Base-by-base conservation (phyloP, 2,329 filamentous ascomycete species). In the Aspergillus sp. region DNA sequence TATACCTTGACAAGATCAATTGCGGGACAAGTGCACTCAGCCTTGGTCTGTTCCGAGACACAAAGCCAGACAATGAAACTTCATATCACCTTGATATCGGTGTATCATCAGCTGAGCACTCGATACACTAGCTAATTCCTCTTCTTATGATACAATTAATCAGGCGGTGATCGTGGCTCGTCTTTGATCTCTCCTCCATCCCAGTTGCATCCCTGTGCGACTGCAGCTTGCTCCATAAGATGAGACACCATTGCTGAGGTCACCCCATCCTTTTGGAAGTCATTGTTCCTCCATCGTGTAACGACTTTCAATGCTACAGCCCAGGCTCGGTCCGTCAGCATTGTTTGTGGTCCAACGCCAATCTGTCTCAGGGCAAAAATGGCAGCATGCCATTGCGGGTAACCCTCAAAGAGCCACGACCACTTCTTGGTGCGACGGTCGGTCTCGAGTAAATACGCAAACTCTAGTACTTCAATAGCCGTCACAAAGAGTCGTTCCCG, bases 301-400 rank as follows among this genome's bases (percentile, higher is more conserved):
- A 25, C 13, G 1, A 15, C 23, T 48, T 17, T 21, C 0, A 5
- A 9, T 23, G 10, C 45, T 25, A 48, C 13, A 8, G 6, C 7
- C 45, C 45, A 48, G 7, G 45, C 21, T n/a, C 23, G 23, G 13
- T 48, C 23, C 3, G 45, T 25, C 0, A 83, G 74, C 19, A 83
- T 81, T 23, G 84, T 85, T 30, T 78, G 78, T 3, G 83, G 84
- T 17, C 83, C 80, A 15, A 82, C 78, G 64, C 84, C 87, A 0
- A 88, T 77, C 65, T 87, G 84, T 1, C 83, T 82, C 9, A 88
- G 76, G n/a, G 63, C 47, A 67, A 87, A 88, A 0, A 85, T 85
- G 39, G 88, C 79, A 2, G 85, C 84, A 68, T 63, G 45, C 21
- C 21, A 48, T 25, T 48, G 45, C 45, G 23, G 15, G 13, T 48